phyloP scores from a whole-genome alignment of 768 basidiomycete species.

The Pisolithus marmoratus region DNA sequence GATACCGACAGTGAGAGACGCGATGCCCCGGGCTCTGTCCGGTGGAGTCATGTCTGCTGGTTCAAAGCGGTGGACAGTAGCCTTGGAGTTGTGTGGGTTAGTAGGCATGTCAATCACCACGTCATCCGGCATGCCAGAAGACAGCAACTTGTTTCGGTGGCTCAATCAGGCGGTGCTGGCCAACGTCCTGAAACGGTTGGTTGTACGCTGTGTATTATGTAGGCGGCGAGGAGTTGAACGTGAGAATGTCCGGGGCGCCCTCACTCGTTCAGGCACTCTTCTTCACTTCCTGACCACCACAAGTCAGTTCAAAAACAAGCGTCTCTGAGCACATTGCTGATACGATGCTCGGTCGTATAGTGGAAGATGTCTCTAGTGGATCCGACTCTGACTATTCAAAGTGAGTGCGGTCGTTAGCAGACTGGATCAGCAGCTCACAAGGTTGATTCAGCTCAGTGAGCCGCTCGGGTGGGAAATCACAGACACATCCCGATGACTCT shows the following conservation, averaged over 20 bases:
- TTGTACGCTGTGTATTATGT: too few relatives aligned
- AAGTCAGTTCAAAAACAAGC: constrained; percentile 19
- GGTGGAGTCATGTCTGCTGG: constrained; percentile 7
- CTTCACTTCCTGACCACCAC: constrained; percentile 8
- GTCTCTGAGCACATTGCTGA: constrained; percentile 15
- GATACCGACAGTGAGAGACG: constrained; percentile 50
- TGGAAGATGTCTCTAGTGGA: constrained; percentile 86
- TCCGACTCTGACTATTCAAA: constrained; percentile 96
- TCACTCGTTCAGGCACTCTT: constrained; percentile 1
- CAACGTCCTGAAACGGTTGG: too few relatives aligned
- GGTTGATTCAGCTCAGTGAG: constrained; percentile 22
- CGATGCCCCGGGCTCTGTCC: constrained; percentile 27
- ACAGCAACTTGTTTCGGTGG: not conserved
- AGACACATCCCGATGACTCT: constrained; percentile 10
- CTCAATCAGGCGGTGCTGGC: too few relatives aligned
- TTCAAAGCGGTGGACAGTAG: constrained; percentile 10
- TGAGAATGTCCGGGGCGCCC: constrained; percentile 11
- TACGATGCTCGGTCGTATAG: constrained; percentile 39
- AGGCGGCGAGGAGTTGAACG: not conserved
- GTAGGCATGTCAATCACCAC: constrained; percentile 31
- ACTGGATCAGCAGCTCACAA: constrained; percentile 10
- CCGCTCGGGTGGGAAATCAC: constrained; percentile 9
- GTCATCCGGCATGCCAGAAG: constrained; percentile 22
- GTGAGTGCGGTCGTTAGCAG: constrained; percentile 39
- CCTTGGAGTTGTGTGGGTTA: constrained; percentile 20